These are phyloP conservation scores for Trichomonas tenax DNA, from an alignment of 208 protist species.

Conservation along the genomic window DNA sequence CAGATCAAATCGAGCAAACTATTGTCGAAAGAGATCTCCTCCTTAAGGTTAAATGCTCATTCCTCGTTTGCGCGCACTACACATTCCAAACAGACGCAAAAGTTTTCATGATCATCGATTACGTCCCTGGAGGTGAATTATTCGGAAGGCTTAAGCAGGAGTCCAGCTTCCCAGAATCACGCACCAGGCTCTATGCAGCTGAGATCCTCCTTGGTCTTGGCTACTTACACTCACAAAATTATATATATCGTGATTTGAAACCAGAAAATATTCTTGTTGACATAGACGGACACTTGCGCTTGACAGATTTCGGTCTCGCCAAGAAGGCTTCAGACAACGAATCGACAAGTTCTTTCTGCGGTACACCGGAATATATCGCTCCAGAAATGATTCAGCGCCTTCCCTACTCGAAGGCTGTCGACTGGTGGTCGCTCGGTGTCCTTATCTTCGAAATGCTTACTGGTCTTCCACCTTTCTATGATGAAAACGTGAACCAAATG, in stretches of 20 bases:
- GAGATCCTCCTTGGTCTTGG: conserved; percentile 43
- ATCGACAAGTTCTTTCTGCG: conserved; percentile 43
- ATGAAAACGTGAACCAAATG: neutral
- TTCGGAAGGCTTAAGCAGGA: conserved; percentile 40
- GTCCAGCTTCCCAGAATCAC: neutral
- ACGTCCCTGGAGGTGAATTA: conserved; percentile 46
- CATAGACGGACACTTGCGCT: conserved; percentile 58
- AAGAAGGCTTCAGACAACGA: neutral
- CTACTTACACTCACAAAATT: conserved; percentile 38
- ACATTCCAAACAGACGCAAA: conserved; percentile 38
- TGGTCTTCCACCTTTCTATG: conserved; percentile 30
- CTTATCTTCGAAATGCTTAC: conserved; percentile 56
- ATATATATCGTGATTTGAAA: conserved; percentile 52
- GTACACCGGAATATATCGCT: conserved; percentile 55
- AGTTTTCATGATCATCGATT: conserved; percentile 49
- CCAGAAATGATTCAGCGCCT: conserved; percentile 47
- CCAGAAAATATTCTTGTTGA: conserved; percentile 42
- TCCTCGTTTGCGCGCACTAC: conserved; percentile 33
- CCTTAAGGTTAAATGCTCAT: conserved; percentile 19
- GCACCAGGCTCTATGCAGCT: conserved; percentile 26
- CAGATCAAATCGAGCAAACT: neutral
- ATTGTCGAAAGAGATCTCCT: neutral
- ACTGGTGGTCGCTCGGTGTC: conserved; percentile 56
- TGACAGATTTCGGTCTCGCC: conserved; percentile 68
- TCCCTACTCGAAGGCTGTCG: conserved; percentile 50